phyloP scores from a whole-genome alignment of 2,329 filamentous ascomycete species.

The Periconia macrospinosa region DNA sequence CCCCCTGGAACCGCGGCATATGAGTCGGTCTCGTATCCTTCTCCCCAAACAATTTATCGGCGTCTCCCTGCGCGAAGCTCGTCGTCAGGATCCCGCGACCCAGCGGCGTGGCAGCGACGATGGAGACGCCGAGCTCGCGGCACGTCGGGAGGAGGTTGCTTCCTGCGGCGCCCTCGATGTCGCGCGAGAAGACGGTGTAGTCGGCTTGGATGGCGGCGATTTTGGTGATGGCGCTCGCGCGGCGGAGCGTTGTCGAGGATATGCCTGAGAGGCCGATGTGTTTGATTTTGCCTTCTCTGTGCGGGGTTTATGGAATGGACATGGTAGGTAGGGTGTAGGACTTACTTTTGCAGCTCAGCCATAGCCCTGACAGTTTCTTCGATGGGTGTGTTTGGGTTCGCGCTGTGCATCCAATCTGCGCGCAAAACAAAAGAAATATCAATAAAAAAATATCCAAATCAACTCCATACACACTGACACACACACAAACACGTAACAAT shows the following conservation, averaged over 20 bases:
- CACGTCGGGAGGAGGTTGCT: conserved; percentile 31
- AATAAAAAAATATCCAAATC: no score
- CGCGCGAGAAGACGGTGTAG: conserved; percentile 48
- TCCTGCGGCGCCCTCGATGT: conserved; percentile 39
- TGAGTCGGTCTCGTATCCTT: no score
- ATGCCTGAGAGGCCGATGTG: conserved; percentile 47
- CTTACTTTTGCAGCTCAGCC: no score
- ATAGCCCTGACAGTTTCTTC: no score
- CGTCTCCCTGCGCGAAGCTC: background rate
- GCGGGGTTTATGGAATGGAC: background rate
- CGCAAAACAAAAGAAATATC: no score
- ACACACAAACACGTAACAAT: no score
- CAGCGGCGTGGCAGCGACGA: conserved; percentile 33
- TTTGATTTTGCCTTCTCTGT: conserved; percentile 46
- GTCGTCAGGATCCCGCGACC: conserved; percentile 20
- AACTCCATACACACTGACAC: no score
- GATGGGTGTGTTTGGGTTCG: no score
- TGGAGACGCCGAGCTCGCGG: conserved; percentile 40
- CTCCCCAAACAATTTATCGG: no score
- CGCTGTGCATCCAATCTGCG: no score
- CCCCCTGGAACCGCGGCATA: no score
- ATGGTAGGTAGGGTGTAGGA: no score
- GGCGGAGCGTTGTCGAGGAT: conserved; percentile 46
- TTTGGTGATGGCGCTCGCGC: conserved; percentile 46
- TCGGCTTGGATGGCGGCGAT: conserved; percentile 52